A percentile compares a stretch with the other conserved stretches of the same genome.
phyloP scores from a whole-genome alignment of 2,329 filamentous ascomycete species.

The Aureobasidium sp. region DNA sequence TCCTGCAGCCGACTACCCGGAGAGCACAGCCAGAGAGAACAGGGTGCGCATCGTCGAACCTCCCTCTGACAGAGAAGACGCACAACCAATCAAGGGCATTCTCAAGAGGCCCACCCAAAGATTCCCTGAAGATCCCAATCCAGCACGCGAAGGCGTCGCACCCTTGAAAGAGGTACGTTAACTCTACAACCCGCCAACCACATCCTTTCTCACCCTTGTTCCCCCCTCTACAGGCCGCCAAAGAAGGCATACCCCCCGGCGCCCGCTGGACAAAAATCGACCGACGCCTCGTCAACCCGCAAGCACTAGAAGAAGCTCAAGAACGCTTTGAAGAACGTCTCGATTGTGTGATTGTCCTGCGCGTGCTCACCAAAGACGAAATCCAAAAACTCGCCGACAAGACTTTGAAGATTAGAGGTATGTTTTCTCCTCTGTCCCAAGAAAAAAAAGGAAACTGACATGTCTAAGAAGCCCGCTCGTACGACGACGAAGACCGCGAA shows the following conservation, averaged over 20 bases:
- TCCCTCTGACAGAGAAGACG: conserved; percentile 58
- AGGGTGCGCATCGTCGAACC: conserved; percentile 61
- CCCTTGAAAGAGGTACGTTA: conserved; percentile 68
- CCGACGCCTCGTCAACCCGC: conserved; percentile 79
- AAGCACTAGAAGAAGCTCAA: conserved; percentile 76
- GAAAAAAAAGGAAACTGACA: background rate
- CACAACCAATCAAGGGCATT: conserved; percentile 69
- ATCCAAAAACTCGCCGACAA: conserved; percentile 80
- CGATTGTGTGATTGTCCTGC: conserved; percentile 86
- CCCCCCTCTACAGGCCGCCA: conserved; percentile 23
- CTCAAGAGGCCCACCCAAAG: conserved; percentile 72
- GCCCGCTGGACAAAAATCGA: conserved; percentile 93
- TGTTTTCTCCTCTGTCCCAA: background rate
- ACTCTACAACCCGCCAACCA: background rate
- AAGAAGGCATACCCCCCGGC: conserved; percentile 47
- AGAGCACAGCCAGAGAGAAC: conserved; percentile 24
- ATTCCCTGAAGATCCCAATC: conserved; percentile 81
- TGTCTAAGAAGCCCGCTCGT: conserved; percentile 25
- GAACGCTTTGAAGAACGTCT: conserved; percentile 88
- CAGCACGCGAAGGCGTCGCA: conserved; percentile 81
- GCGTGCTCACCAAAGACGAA: conserved; percentile 80
- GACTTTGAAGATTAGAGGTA: conserved; percentile 69
- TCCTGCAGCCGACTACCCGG: conserved; percentile 14
- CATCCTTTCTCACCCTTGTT: background rate
- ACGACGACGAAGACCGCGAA: conserved; percentile 25